phyloP scores from a whole-genome alignment of 73 alveolate genomes.

The Stentor coeruleus region DNA sequence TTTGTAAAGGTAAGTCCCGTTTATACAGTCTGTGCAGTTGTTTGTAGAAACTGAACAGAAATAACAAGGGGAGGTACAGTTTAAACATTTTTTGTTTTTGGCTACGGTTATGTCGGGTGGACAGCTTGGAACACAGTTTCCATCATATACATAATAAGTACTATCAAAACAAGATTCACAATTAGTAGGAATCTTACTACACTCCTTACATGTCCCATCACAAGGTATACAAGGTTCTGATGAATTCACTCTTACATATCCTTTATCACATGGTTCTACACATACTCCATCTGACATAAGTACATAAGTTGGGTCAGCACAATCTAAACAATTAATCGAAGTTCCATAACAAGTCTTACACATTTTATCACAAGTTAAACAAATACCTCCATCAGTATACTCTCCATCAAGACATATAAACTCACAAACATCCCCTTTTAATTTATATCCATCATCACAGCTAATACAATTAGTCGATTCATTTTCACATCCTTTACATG shows the following conservation, averaged over 20 bases:
- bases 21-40: not conserved
- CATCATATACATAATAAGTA: not conserved
- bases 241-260: not conserved
- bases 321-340: not conserved
- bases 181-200: not conserved
- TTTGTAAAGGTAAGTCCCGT: not conserved
- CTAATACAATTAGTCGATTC: constrained; percentile 3
- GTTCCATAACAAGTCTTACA: constrained; percentile 4
- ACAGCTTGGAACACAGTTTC: not conserved
- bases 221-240: not conserved
- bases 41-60: not conserved
- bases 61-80: not conserved
- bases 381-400: not conserved
- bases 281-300: not conserved
- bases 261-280: not conserved
- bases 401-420: not conserved
- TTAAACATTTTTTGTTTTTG: not conserved
- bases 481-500: not conserved
- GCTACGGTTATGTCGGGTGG: not conserved
- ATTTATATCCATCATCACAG: not conserved
- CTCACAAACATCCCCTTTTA: not conserved
- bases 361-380: not conserved
- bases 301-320: not conserved
- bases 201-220: not conserved
- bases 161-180: not conserved